Percentiles rank a stretch among this genome's conserved stretches.
These are phyloP conservation scores for Aplosporella prunicola DNA, from an alignment of 2,329 filamentous ascomycete species.

Conservation along the genomic window DNA sequence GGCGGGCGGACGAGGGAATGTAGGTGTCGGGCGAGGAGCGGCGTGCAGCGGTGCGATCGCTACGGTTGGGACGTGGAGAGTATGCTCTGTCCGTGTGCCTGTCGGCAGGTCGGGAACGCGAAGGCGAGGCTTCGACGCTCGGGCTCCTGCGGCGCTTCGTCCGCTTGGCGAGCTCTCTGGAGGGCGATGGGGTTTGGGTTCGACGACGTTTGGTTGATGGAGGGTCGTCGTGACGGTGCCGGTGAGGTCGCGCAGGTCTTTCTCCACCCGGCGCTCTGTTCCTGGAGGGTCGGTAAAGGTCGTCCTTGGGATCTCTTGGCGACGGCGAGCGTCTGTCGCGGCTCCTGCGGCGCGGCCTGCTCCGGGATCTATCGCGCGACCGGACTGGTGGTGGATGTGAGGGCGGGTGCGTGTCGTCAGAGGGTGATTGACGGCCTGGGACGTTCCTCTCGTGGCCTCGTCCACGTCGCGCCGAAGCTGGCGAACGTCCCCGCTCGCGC, in stretches of 20 bases:
- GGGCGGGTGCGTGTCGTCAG: constrained; percentile 10
- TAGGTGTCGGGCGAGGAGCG: constrained; percentile 29
- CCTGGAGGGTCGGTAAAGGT: constrained; percentile 26
- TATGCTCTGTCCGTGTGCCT: constrained; percentile 20
- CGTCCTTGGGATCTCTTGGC: constrained; percentile 21
- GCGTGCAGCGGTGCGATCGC: constrained; percentile 22
- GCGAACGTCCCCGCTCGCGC: constrained; percentile 24
- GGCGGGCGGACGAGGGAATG: constrained; percentile 24
- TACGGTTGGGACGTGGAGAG: constrained; percentile 24
- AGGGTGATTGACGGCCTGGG: constrained; percentile 17
- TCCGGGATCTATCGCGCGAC: constrained; percentile 14
- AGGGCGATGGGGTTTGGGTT: constrained; percentile 27
- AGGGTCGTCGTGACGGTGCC: constrained; percentile 26
- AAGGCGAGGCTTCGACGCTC: constrained; percentile 26
- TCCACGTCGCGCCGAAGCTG: constrained; percentile 24
- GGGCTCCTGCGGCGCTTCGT: constrained; percentile 26
- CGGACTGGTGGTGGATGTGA: constrained; percentile 19
- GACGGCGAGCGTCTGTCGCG: constrained; percentile 17
- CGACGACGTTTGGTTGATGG: constrained; percentile 31
- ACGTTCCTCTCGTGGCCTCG: constrained; percentile 19
- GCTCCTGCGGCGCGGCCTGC: constrained; percentile 21
- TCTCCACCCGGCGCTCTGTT: constrained; percentile 27
- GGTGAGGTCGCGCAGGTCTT: constrained; percentile 24
- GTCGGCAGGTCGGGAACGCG: constrained; percentile 23
- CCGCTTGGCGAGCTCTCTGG: constrained; percentile 23